Percentiles rank a stretch among this genome's conserved stretches.
Conservation (phyloP, 495 filamentous ascomycete species). For the Hypomontagnella submonticulosa region DNA sequence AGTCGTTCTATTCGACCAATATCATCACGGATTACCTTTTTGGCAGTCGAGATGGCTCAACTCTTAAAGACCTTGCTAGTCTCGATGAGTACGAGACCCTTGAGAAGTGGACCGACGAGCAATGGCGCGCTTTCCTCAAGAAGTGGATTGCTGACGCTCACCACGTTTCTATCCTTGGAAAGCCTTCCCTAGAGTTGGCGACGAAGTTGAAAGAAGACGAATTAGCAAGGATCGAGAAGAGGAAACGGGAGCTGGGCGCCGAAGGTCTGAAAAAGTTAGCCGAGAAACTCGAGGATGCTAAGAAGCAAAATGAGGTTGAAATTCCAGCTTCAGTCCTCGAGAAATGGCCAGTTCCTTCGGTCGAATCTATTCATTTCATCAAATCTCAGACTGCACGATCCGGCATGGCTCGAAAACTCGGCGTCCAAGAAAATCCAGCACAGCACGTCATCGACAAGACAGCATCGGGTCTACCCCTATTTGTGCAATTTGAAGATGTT, state of each 20-base stretch:
- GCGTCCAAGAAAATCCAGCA: conserved; percentile 70
- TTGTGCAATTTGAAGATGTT: conserved; percentile 97
- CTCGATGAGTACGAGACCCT: conserved; percentile 80
- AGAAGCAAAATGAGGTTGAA: conserved; percentile 81
- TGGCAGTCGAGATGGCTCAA: conserved; percentile 84
- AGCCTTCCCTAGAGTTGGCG: conserved; percentile 76
- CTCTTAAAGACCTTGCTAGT: conserved; percentile 72
- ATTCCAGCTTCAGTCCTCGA: conserved; percentile 82
- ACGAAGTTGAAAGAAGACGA: conserved; percentile 79
- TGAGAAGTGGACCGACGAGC: conserved; percentile 78
- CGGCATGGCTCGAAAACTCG: conserved; percentile 78
- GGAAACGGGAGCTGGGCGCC: conserved; percentile 61
- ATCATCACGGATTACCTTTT: conserved; percentile 93
- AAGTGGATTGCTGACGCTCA: conserved; percentile 87
- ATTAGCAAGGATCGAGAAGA: conserved; percentile 64
- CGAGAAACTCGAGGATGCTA: conserved; percentile 80
- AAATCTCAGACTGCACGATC: conserved; percentile 86
- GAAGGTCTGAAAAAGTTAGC: conserved; percentile 73
- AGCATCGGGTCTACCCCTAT: conserved; percentile 71
- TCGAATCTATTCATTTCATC: conserved; percentile 93
- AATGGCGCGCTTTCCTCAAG: conserved; percentile 85
- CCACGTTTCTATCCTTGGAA: conserved; percentile 89
- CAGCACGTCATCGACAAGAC: conserved; percentile 82
- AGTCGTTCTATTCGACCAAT: conserved; percentile 77
- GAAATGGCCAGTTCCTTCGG: conserved; percentile 81